Base-by-base conservation (phyloP, 2,329 filamentous ascomycete species). In the Pyricularia pennisetigena region DNA sequence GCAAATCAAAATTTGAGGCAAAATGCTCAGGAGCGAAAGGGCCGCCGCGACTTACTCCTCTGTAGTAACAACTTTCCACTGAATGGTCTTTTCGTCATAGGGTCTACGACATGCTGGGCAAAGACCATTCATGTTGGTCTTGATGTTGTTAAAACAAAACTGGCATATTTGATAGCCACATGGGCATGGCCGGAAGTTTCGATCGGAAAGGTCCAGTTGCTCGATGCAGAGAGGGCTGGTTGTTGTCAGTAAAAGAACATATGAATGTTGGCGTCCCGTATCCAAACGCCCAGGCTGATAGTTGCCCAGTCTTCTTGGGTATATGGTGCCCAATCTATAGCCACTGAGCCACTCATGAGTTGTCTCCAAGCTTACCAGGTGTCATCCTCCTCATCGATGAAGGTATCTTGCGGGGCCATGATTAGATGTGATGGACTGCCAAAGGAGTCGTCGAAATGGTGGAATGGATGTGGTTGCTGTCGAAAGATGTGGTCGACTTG, bases 101-200 rank as follows among this genome's bases (percentile, higher is more conserved):
- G 93, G 90, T 77, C 95, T 87, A 79, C 95, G 88, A 78, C 95
- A 99, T 73, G 97, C 97, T n/a, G 95, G 95, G 79, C 95, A 99
- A 69, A 97, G 86, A 49, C 94, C 94, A 77, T 97, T 98, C 86
- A 97, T 93, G 74, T 97, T 97, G 74, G 91, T 97, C 81, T 96
- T 97, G 78, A 99, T 96, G 78, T 98, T 99, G 81, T 99, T 97
- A 83, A 94, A 99, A 82, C 95, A 99, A 81, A 99, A 99, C 83
- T 99, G 96, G 80, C 95, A 99, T 78, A 99, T 94, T 94, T 97
- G 94, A 76, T 99, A 99, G 70, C 95, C 95, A 77, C 95, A 99
- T 69, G 94, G 94, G 82, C 95, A 99, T 72, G 95, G 95, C 75
- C 90, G 89, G 80, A 99, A 99, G 80, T 97, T 97, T 78, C 93